Conservation (phyloP, 768 basidiomycete genomes). For the Termitomyces sp. region DNA sequence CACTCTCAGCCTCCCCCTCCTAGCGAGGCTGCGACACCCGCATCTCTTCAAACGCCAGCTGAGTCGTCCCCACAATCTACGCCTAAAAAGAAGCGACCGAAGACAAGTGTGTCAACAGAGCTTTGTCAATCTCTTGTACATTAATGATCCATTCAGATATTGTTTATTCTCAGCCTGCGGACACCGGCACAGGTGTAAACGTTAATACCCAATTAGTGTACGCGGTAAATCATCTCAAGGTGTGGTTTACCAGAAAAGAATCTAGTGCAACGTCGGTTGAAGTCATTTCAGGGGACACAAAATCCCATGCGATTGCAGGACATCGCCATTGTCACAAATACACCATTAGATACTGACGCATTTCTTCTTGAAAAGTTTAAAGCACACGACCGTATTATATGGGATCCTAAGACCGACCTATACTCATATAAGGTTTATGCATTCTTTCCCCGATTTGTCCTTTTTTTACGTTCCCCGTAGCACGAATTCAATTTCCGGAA, state of each 20-base stretch:
- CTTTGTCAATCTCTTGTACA: constrained; percentile 11
- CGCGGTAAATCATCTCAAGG: constrained; percentile 79
- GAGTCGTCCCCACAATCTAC: constrained; percentile 23
- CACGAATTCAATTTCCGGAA: constrained; percentile 84
- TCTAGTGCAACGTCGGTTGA: constrained; percentile 4
- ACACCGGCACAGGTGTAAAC: constrained; percentile 76
- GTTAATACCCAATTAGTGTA: constrained; percentile 86
- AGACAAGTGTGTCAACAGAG: constrained; percentile 45
- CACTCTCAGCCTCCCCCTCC: constrained; percentile 54
- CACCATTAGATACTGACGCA: constrained; percentile 68
- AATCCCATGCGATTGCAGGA: constrained; percentile 87
- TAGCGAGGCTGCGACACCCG: constrained; percentile 1
- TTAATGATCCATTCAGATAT: constrained; percentile 41
- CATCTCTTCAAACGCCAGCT: constrained; percentile 16
- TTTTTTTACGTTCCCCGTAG: constrained; percentile 30
- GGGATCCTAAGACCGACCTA: constrained; percentile 79
- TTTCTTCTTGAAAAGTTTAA: constrained; percentile 77
- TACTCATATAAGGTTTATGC: constrained; percentile 76
- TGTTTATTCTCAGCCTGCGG: constrained; percentile 85
- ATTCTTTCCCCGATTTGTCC: not conserved
- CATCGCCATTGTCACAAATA: constrained; percentile 74
- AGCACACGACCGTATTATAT: constrained; percentile 72
- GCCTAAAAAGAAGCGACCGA: constrained; percentile 60
- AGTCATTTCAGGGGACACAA: constrained; percentile 44
- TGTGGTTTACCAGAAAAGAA: constrained; percentile 20